Percentiles rank a stretch among this genome's conserved stretches.
Evolutionary conservation across 768 basidiomycete genomes (phyloP).

Genomic region (Auriscalpium vulgare): DNA sequence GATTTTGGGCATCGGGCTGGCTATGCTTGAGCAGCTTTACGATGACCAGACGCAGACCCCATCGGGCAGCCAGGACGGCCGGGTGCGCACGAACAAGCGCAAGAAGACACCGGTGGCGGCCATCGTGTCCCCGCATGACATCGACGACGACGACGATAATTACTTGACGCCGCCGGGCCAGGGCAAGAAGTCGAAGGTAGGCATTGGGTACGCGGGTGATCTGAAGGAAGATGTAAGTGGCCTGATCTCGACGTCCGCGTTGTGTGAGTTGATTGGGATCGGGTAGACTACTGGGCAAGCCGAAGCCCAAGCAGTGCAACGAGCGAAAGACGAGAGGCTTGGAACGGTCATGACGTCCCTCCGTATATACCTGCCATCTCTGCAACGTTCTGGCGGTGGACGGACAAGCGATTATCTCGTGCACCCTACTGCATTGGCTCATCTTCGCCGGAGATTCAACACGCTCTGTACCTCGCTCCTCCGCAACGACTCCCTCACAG

Average conservation of each 20-base stretch:
- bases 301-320: conserved; percentile 70
- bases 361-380: conserved; percentile 76
- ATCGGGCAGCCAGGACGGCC: conserved; percentile 18
- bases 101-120: conserved; percentile 30
- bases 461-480: conserved; percentile 78
- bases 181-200: conserved; percentile 67
- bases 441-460: conserved; percentile 87
- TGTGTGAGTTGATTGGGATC: not conserved
- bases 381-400: conserved; percentile 67
- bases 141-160: conserved; percentile 46
- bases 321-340: conserved; percentile 65
- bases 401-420: conserved; percentile 84
- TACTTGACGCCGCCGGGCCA: conserved; percentile 33
- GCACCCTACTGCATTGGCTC: conserved; percentile 88
- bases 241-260: not conserved
- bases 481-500: conserved; percentile 86
- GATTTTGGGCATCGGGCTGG: conserved; percentile 83
- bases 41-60: conserved; percentile 40
- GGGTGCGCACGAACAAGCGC: conserved; percentile 23
- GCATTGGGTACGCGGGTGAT: conserved; percentile 83
- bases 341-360: conserved; percentile 60
- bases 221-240: conserved; percentile 74
- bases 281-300: conserved; percentile 69
- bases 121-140: conserved; percentile 25
- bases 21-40: conserved; percentile 75